These are phyloP conservation scores for Hypocrella siamensis DNA, from an alignment of 2,329 filamentous ascomycete genomes.

Conservation along the genomic window DNA sequence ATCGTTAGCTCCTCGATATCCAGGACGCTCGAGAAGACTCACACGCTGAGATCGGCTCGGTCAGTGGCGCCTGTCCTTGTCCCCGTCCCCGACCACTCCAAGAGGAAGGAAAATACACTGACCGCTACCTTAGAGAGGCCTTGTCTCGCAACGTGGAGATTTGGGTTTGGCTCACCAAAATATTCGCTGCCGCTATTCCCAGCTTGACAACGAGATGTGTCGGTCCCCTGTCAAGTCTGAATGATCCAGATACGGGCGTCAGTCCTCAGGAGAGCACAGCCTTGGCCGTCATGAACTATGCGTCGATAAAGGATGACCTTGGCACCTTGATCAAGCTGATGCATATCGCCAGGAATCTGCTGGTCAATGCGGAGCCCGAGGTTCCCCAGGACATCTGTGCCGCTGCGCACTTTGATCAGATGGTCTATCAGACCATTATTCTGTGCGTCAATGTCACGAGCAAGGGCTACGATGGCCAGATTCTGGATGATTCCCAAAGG, in stretches of 20 bases:
- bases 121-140: conserved; percentile 29
- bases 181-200: conserved; percentile 45
- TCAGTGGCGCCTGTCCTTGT: conserved; percentile 14
- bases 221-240: conserved; percentile 35
- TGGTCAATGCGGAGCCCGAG: conserved; percentile 48
- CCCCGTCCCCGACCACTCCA: background rate
- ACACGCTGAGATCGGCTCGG: conserved; percentile 44
- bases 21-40: conserved; percentile 47
- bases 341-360: conserved; percentile 48
- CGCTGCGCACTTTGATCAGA: conserved; percentile 47
- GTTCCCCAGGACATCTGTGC: conserved; percentile 51
- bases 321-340: conserved; percentile 50
- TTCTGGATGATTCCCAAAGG: conserved; percentile 40
- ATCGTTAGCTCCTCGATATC: conserved; percentile 41
- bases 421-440: conserved; percentile 49
- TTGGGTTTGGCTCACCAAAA: conserved; percentile 48
- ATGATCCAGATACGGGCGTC: conserved; percentile 38
- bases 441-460: conserved; percentile 52
- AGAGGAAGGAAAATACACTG: background rate
- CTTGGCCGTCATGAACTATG: conserved; percentile 47
- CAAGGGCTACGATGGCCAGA: conserved; percentile 50
- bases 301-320: conserved; percentile 43
- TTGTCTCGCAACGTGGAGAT: conserved; percentile 47
- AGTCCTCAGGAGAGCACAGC: conserved; percentile 47
- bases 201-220: conserved; percentile 44